Evolutionary conservation across 495 filamentous ascomycete genomes (phyloP).

Genomic region (Annulohypoxylon bovei): DNA sequence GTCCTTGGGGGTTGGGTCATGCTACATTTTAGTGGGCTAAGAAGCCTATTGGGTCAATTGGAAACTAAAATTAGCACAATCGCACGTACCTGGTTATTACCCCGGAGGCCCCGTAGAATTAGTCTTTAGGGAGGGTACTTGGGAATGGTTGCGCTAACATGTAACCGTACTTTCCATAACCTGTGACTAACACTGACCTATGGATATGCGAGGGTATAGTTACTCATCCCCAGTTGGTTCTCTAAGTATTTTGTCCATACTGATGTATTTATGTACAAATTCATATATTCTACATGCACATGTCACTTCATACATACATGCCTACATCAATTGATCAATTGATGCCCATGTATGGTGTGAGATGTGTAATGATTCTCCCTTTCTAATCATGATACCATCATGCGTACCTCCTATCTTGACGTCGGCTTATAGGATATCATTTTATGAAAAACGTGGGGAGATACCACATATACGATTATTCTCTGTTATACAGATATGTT

Average conservation of each 20-base stretch:
- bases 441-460: background rate
- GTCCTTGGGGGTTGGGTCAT: constrained; percentile 25
- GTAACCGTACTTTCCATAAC: background rate
- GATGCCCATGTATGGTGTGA: constrained; percentile 21
- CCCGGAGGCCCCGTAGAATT: background rate
- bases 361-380: constrained; percentile 27
- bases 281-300: background rate
- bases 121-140: background rate
- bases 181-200: background rate
- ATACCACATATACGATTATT: constrained; percentile 1
- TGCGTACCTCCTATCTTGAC: constrained; percentile 9
- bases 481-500: background rate
- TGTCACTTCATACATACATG: constrained; percentile 2
- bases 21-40: constrained; percentile 16
- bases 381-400: constrained; percentile 26
- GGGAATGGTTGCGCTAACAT: background rate
- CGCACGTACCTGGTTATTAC: background rate
- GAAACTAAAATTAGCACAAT: constrained; percentile 35
- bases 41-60: constrained; percentile 6
- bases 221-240: background rate
- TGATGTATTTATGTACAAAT: background rate
- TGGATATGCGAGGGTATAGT: background rate
- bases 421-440: background rate
- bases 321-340: background rate
- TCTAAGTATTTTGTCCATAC: background rate